Conservation (phyloP, 2,329 filamentous ascomycete species). For the Ophiostoma perfectum region DNA sequence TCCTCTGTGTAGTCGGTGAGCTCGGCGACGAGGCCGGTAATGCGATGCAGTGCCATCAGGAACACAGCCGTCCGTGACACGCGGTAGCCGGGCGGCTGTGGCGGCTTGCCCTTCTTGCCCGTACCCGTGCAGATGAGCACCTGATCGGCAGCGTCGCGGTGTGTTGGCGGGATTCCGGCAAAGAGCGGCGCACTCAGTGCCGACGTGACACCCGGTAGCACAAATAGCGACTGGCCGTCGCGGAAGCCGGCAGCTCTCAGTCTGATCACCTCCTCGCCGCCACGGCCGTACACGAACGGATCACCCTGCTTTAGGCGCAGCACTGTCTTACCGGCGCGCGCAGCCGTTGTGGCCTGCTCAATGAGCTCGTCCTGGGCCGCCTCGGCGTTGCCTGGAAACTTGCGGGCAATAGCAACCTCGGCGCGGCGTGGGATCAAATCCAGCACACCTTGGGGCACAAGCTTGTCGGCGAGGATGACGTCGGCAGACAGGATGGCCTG, state of each 20-base stretch:
- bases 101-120: constrained; percentile 78
- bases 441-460: constrained; percentile 77
- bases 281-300: constrained; percentile 91
- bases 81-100: constrained; percentile 74
- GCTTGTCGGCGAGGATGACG: constrained; percentile 78
- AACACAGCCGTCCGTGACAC: constrained; percentile 80
- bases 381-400: constrained; percentile 96
- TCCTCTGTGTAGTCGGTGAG: constrained; percentile 49
- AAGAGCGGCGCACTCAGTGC: constrained; percentile 84
- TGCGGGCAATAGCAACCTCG: constrained; percentile 84
- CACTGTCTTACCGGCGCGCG: constrained; percentile 64
- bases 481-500: constrained; percentile 70
- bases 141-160: constrained; percentile 85
- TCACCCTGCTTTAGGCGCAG: constrained; percentile 93
- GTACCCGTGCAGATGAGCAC: constrained; percentile 96
- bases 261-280: constrained; percentile 85
- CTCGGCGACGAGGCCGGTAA: constrained; percentile 66
- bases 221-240: constrained; percentile 43
- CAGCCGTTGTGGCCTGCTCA: constrained; percentile 65
- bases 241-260: constrained; percentile 68
- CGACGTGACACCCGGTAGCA: constrained; percentile 86
- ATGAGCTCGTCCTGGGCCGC: constrained; percentile 86
- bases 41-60: constrained; percentile 87
- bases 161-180: constrained; percentile 79
- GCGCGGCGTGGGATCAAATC: constrained; percentile 87